phyloP scores from a whole-genome alignment of 768 basidiomycete genomes.

The Russula lepida region DNA sequence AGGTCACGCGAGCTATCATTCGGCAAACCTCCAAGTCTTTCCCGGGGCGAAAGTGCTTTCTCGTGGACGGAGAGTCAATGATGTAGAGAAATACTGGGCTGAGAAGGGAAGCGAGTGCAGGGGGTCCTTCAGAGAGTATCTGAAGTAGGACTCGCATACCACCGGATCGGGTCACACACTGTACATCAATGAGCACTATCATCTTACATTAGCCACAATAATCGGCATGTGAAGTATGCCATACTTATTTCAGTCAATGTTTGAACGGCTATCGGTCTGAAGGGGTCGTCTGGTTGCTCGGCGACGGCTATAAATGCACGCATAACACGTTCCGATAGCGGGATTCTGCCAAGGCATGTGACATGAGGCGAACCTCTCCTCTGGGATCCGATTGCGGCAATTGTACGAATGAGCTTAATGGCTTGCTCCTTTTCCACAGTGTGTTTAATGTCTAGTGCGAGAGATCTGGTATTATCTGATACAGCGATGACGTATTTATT shows the following conservation, averaged over 20 bases:
- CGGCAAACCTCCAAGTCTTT: slow-evolving; percentile 76
- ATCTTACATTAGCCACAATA: slow-evolving; percentile 9
- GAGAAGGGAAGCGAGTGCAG: slow-evolving; percentile 70
- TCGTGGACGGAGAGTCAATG: slow-evolving; percentile 75
- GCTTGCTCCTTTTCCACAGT: slow-evolving; percentile 86
- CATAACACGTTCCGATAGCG: slow-evolving; percentile 68
- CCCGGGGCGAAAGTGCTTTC: slow-evolving; percentile 70
- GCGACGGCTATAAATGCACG: slow-evolving; percentile 89
- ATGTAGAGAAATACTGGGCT: slow-evolving; percentile 76
- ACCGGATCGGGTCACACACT: slow-evolving; percentile 69
- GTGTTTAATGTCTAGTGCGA: slow-evolving; percentile 78
- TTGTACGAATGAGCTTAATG: slow-evolving; percentile 77
- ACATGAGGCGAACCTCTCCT: slow-evolving; percentile 38
- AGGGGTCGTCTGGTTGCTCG: slow-evolving; percentile 86
- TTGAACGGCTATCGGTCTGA: slow-evolving; percentile 72
- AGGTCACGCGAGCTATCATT: background rate
- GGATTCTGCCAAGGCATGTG: slow-evolving; percentile 38
- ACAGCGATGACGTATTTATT: background rate
- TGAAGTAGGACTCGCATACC: slow-evolving; percentile 83
- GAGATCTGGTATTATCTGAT: slow-evolving; percentile 43
- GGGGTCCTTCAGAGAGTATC: slow-evolving; percentile 82
- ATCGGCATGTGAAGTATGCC: background rate
- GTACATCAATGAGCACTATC: slow-evolving; percentile 81
- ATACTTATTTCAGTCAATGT: slow-evolving; percentile 84
- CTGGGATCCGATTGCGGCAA: slow-evolving; percentile 69